Conservation (phyloP, 768 basidiomycete species). For the Leccinum boreale region DNA sequence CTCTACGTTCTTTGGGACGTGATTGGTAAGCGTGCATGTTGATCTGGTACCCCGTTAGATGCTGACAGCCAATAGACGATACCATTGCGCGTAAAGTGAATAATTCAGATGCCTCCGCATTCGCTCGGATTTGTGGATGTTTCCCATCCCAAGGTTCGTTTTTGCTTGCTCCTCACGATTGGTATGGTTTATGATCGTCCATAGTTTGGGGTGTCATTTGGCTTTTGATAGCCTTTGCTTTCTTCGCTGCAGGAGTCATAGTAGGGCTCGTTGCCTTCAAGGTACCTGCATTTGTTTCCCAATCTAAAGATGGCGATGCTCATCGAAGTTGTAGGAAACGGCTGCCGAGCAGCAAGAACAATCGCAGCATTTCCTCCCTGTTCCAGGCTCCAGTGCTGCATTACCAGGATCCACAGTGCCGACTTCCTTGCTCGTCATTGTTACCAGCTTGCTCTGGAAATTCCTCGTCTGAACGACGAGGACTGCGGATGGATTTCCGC, state of each 20-base stretch:
- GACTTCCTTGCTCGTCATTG: slow-evolving; percentile 18
- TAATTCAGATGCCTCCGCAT: slow-evolving; percentile 82
- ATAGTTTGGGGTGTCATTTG: slow-evolving; percentile 88
- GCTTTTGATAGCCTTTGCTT: slow-evolving; percentile 70
- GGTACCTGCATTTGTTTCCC: slow-evolving; percentile 37
- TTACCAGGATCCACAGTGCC: slow-evolving; percentile 28
- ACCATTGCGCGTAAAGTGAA: slow-evolving; percentile 83
- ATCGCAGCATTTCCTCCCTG: slow-evolving; percentile 57
- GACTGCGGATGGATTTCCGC: not conserved
- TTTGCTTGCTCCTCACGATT: not conserved
- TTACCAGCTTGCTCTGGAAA: slow-evolving; percentile 25
- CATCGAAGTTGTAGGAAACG: slow-evolving; percentile 45
- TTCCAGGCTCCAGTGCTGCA: slow-evolving; percentile 47
- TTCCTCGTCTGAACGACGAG: slow-evolving; percentile 13
- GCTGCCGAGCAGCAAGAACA: slow-evolving; percentile 51
- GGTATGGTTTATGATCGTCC: slow-evolving; percentile 3
- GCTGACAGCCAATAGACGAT: slow-evolving; percentile 51
- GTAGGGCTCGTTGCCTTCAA: slow-evolving; percentile 83
- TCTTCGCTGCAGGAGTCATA: slow-evolving; percentile 72
- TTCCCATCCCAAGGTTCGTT: slow-evolving; percentile 71
- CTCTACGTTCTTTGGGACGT: slow-evolving; percentile 90
- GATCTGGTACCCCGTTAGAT: not conserved
- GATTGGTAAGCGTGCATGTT: slow-evolving; percentile 48
- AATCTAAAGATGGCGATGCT: not conserved
- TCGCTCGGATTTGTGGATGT: slow-evolving; percentile 82